These are phyloP conservation scores for Achaetomium macrosporum DNA, from an alignment of 2,329 filamentous ascomycete genomes.

Conservation along the genomic window DNA sequence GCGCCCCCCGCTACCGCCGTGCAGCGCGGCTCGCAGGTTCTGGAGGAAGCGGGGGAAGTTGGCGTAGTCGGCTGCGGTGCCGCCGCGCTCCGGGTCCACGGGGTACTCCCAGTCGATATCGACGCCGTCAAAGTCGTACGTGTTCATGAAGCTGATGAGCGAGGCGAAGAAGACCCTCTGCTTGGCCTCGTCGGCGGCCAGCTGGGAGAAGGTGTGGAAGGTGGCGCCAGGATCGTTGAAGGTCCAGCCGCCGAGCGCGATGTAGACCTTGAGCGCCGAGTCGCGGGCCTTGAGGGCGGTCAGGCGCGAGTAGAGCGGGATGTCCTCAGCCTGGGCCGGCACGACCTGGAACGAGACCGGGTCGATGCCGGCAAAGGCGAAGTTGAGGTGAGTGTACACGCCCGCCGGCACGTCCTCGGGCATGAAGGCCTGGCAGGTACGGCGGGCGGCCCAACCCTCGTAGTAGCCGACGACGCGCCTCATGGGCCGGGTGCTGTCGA, in stretches of 20 bases:
- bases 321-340: background rate
- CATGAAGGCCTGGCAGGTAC: slow-evolving; percentile 17
- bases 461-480: slow-evolving; percentile 25
- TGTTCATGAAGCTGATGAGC: slow-evolving; percentile 26
- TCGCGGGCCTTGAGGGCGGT: slow-evolving; percentile 27
- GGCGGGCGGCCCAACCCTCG: slow-evolving; percentile 22
- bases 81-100: slow-evolving; percentile 27
- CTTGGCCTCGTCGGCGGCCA: slow-evolving; percentile 17
- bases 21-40: slow-evolving; percentile 16
- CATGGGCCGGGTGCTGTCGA: slow-evolving; percentile 1
- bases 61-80: slow-evolving; percentile 22
- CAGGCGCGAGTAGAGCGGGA: slow-evolving; percentile 26
- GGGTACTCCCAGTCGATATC: slow-evolving; percentile 30
- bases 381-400: slow-evolving; percentile 1
- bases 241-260: slow-evolving; percentile 38
- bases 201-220: slow-evolving; percentile 27
- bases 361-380: background rate
- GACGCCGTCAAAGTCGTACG: too few relatives aligned
- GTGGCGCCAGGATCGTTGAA: slow-evolving; percentile 32
- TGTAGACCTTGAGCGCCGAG: slow-evolving; percentile 30
- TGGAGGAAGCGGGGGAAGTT: slow-evolving; percentile 25
- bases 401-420: background rate
- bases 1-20: slow-evolving; percentile 5
- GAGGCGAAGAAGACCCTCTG: slow-evolving; percentile 21
- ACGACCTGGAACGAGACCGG: background rate